Base-by-base conservation (phyloP, 495 filamentous ascomycete genomes). In the Daldinia bambusicola region DNA sequence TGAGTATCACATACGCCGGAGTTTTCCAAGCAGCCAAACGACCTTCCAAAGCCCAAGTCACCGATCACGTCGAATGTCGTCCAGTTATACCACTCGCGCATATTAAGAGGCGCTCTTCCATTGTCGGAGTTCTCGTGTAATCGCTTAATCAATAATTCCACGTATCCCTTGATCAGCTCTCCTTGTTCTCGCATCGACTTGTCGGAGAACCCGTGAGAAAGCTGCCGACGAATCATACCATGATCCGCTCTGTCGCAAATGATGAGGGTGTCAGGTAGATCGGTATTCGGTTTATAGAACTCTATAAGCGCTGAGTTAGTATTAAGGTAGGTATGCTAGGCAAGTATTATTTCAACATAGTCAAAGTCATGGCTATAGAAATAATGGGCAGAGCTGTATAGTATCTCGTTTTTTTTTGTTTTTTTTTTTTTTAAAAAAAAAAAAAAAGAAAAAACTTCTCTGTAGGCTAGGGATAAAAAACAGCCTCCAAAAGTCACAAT, bases 161-260 rank as follows among this genome's bases (percentile, higher is more conserved):
- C 72, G 38, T 82, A 78, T 66, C 61, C 16, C 73, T 55, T 38
- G 38, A 88, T 82, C 14, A 86, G 63, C 12, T 77, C 75, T 48
- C 85, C 79, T 63, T 87, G 84, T 34, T 80, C 80, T 2, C 77
- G 61, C 72, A 88, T 80, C 14, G 77, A 69, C 36, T 80, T 79
- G 12, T 86, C 84, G 2, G 82, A 85, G 61, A 89, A 89, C 2
- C 82, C 87, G 67, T 85, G 84, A 0, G 84, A 79, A 62, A 89
- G 75, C 34, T 82, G 81, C 6, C 85, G 71, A 5, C 85, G 78
- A 14, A 86, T 61, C 37, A 67, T 45, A 1, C 61, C 71, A 58
- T 89, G 86, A 57, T 83, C 78, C 20, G 80, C 71, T n/a, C 79
- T 71, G 0, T 55, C 51, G 4, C 77, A 74, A 55, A 74, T 76